A percentile compares a stretch with the other conserved stretches of the same genome.
These are phyloP conservation scores for Combretum micranthum DNA, from an alignment of 345 rosid genomes.

Conservation along the genomic window DNA sequence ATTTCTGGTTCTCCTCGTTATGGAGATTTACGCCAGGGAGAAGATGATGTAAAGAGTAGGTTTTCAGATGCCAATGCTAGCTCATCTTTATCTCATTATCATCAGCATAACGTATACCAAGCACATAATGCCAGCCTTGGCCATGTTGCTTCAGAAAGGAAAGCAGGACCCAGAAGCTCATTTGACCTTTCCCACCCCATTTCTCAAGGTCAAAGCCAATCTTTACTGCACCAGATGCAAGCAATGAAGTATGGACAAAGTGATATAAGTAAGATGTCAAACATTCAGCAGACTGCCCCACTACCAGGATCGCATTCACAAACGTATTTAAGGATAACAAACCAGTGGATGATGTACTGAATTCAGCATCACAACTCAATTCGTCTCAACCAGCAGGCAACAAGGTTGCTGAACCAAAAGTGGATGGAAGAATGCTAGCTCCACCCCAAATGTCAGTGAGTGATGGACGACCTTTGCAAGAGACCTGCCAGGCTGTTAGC, in stretches of 20 bases:
- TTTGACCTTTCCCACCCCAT: conserved; percentile 6
- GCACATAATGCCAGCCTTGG: conserved; percentile 13
- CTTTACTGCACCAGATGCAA: conserved; percentile 28
- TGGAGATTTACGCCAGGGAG: conserved; percentile 13
- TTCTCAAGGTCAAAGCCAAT: conserved; percentile 13
- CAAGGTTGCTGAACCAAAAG: conserved; percentile 21
- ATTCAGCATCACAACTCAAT: conserved; percentile 15
- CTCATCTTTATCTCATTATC: conserved; percentile 18
- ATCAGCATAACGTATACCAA: conserved; percentile 9
- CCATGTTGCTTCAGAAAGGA: conserved; percentile 11
- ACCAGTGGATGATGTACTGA: conserved; percentile 20
- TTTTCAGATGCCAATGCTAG: conserved; percentile 5
- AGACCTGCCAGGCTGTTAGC: conserved; percentile 19
- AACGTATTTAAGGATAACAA: conserved; percentile 15
- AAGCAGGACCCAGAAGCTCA: conserved; percentile 11
- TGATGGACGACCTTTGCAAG: conserved; percentile 13
- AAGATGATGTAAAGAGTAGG: conserved; percentile 2
- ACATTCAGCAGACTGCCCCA: conserved; percentile 12
- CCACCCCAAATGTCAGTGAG: conserved; percentile 13
- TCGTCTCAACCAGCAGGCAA: conserved; percentile 18
- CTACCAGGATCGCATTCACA: conserved; percentile 12
- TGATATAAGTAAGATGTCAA: not conserved
- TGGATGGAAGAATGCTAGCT: conserved; percentile 15
- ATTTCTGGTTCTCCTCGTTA: conserved; percentile 8
- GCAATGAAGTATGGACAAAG: conserved; percentile 10